Evolutionary conservation across 805 yeast genomes (phyloP).

Genomic region (Lipomyces oligophaga): DNA sequence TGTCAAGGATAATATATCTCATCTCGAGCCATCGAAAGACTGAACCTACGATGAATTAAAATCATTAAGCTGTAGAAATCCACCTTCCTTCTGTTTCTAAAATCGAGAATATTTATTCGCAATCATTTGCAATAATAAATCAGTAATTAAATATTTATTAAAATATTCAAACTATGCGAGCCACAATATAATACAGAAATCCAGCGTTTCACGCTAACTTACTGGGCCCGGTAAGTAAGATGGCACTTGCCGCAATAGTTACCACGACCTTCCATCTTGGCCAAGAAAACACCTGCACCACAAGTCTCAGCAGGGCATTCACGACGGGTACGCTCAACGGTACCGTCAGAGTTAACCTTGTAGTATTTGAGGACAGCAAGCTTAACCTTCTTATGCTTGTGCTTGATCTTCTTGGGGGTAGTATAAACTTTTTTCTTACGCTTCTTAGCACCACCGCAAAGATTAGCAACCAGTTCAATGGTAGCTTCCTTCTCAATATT

Average conservation of each 20-base stretch:
- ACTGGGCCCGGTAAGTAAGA: constrained; percentile 71
- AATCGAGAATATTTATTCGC: too few species aligned
- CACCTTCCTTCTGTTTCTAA: too few species aligned
- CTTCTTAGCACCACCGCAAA: constrained; percentile 99
- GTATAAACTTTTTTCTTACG: constrained; percentile 99
- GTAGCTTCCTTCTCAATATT: constrained; percentile 98
- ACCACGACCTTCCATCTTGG: constrained; percentile 97
- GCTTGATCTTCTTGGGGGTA: constrained; percentile 99
- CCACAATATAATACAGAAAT: background rate
- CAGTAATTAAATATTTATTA: too few species aligned
- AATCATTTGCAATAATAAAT: too few species aligned
- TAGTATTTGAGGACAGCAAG: constrained; percentile 98
- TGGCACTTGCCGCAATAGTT: constrained; percentile 99
- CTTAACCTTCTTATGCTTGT: constrained; percentile 99
- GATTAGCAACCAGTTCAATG: constrained; percentile 90
- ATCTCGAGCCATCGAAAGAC: too few species aligned
- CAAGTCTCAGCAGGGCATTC: constrained; percentile 90
- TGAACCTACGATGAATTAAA: too few species aligned
- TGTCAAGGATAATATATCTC: too few species aligned
- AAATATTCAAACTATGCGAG: too few species aligned
- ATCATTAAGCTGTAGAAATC: too few species aligned
- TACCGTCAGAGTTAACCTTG: constrained; percentile 98
- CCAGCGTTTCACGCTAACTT: background rate
- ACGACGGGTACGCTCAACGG: constrained; percentile 97
- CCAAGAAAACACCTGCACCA: constrained; percentile 99